phyloP scores from a whole-genome alignment of 2,329 filamentous ascomycete species.

The Amauroascus niger region DNA sequence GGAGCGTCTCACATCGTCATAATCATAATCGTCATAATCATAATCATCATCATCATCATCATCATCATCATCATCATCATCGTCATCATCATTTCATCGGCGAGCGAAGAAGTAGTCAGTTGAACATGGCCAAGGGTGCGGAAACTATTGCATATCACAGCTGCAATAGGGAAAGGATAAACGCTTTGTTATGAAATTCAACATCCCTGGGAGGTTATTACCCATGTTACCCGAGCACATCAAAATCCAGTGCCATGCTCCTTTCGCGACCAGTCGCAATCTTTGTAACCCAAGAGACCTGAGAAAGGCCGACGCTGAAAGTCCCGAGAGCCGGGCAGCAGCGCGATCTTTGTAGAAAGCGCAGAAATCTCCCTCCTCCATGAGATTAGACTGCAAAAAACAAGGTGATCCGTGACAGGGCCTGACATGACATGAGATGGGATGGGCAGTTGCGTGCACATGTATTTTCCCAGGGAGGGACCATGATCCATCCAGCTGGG shows the following conservation, averaged over 20 bases:
- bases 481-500: slow-evolving; percentile 11
- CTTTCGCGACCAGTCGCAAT: background rate
- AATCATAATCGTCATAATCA: no score
- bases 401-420: no score
- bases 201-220: background rate
- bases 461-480: background rate
- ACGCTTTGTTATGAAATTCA: background rate
- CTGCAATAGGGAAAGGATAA: background rate
- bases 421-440: background rate
- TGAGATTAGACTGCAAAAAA: no score
- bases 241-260: background rate
- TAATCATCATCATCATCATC: no score
- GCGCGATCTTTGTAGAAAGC: no score
- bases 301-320: background rate
- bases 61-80: no score
- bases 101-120: background rate
- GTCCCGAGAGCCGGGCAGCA: no score
- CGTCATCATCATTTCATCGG: no score
- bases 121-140: background rate
- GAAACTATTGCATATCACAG: background rate
- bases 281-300: background rate
- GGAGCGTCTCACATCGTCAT: no score
- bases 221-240: slow-evolving; percentile 3
- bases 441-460: background rate
- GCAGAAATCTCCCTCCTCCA: no score